Percentiles rank a stretch among this genome's conserved stretches.
Conservation (phyloP, 148 eudicot genomes). For the Fallopia convolvulus region DNA sequence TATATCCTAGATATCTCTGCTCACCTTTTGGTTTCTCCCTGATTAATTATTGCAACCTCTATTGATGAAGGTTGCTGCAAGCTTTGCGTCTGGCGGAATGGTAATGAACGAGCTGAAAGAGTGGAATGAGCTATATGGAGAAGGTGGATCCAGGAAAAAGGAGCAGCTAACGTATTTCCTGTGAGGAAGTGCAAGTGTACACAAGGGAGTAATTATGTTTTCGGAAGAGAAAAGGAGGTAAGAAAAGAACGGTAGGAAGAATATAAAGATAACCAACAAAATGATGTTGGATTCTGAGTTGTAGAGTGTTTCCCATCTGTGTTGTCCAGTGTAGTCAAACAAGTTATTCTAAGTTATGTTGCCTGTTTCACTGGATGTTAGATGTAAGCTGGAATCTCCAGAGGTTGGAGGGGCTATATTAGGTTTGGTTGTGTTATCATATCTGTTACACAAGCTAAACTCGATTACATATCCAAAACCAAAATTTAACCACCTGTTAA, state of each 20-base stretch:
- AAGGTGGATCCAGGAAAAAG: conserved; percentile 89
- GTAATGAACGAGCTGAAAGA: conserved; percentile 70
- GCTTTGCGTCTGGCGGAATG: conserved; percentile 69
- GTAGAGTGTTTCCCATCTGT: not conserved
- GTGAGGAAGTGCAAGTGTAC: conserved; percentile 13
- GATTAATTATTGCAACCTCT: not conserved
- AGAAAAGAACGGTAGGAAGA: no score
- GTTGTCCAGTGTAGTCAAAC: not conserved
- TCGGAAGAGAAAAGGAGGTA: no score
- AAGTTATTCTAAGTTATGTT: not conserved
- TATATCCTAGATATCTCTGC: not conserved
- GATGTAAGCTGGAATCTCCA: not conserved
- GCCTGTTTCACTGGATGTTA: not conserved
- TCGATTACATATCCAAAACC: not conserved
- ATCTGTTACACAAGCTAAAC: not conserved
- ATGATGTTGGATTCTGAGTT: no score
- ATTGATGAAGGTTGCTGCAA: conserved; percentile 69
- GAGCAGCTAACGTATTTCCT: conserved; percentile 80
- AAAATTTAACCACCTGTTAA: not conserved
- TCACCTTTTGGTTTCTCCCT: not conserved
- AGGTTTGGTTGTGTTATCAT: not conserved
- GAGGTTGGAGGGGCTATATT: not conserved
- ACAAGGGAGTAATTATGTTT: not conserved
- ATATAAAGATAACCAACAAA: no score
- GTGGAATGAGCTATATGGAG: conserved; percentile 82